Conservation (phyloP, 768 basidiomycete species). For the Lentinus tigrinus region DNA sequence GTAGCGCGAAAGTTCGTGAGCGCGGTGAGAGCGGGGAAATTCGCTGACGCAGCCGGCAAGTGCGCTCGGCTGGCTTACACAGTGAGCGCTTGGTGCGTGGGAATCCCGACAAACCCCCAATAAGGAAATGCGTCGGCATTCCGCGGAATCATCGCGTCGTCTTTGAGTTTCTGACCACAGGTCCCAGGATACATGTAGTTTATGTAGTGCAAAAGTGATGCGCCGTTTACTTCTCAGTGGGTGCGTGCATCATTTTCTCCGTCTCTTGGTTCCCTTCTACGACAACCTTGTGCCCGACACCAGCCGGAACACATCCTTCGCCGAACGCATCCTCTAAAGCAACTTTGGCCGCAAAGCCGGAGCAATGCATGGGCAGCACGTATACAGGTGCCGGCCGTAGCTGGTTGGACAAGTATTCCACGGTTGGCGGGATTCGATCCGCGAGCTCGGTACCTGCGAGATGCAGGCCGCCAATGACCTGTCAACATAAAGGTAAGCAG, state of each 20-base stretch:
- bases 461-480: conserved; percentile 83
- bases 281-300: conserved; percentile 67
- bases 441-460: conserved; percentile 70
- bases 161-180: too few relatives aligned
- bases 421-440: conserved; percentile 64
- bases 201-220: too few relatives aligned
- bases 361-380: conserved; percentile 83
- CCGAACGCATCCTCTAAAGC: conserved; percentile 70
- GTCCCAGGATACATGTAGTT: too few relatives aligned
- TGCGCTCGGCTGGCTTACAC: conserved; percentile 1
- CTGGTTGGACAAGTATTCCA: conserved; percentile 63
- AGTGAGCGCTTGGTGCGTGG: background rate
- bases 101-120: conserved; percentile 2
- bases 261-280: conserved; percentile 46
- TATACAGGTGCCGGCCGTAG: conserved; percentile 65
- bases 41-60: conserved; percentile 18
- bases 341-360: conserved; percentile 75
- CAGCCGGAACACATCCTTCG: conserved; percentile 74
- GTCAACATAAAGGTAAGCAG: too few relatives aligned
- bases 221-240: conserved; percentile 12
- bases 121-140: background rate
- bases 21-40: conserved; percentile 1
- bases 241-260: conserved; percentile 33
- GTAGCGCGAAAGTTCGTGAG: conserved; percentile 11
- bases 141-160: background rate